phyloP scores from a whole-genome alignment of 2,329 filamentous ascomycete species.

The Fusarium redolens region DNA sequence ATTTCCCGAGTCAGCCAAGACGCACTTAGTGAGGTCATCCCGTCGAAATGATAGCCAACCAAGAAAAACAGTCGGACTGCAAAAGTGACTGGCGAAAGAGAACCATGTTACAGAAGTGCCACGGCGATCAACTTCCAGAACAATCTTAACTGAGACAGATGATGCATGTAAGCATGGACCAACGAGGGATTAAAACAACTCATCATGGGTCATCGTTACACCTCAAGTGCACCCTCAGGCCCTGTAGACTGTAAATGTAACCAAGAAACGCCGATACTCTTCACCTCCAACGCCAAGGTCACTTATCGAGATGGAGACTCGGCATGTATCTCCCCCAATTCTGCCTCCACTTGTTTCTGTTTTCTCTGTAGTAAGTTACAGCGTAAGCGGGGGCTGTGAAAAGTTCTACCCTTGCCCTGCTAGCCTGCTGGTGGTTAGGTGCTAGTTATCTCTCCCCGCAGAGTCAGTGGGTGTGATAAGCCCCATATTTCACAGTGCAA shows the following conservation, averaged over 20 bases:
- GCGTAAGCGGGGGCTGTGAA: neutral
- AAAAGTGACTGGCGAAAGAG: neutral
- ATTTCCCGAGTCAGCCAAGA: slow-evolving; percentile 26
- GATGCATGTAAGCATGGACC: slow-evolving; percentile 23
- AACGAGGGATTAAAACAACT: slow-evolving; percentile 25
- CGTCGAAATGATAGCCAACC: slow-evolving; percentile 11
- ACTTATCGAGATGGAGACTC: slow-evolving; percentile 3
- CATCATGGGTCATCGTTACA: neutral
- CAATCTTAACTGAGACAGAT: neutral
- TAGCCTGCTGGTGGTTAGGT: neutral
- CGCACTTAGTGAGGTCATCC: slow-evolving; percentile 24
- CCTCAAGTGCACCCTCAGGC: neutral
- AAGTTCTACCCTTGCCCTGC: neutral
- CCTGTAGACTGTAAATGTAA: neutral
- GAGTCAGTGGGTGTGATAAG: neutral
- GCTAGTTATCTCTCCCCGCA: neutral
- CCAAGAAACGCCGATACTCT: neutral
- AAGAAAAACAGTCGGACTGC: neutral
- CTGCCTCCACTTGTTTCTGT: neutral
- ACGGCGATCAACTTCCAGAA: slow-evolving; percentile 20
- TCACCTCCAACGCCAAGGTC: slow-evolving; percentile 15
- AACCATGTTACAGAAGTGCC: slow-evolving; percentile 23
- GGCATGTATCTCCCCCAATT: slow-evolving; percentile 4
- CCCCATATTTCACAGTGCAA: slow-evolving; percentile 28
- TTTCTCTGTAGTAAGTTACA: neutral